Percentiles rank a stretch among this genome's conserved stretches.
phyloP scores from a whole-genome alignment of 2,329 filamentous ascomycete genomes.

The Aspergillus ochraceoroseus region DNA sequence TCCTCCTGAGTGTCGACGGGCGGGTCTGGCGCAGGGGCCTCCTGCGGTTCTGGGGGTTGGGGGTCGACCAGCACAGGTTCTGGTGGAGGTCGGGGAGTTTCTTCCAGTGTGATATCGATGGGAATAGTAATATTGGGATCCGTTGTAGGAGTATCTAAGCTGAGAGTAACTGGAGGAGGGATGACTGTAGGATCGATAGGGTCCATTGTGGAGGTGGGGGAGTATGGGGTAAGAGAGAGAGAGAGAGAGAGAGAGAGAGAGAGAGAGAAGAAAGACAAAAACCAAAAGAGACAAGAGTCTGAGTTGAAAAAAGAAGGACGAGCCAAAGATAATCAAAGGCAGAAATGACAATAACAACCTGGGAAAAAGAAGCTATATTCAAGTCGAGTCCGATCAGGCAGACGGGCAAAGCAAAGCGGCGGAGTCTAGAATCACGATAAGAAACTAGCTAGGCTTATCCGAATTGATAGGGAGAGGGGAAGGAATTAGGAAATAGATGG shows the following conservation, averaged over 20 bases:
- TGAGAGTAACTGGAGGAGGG: conserved; percentile 16
- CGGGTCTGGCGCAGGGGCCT: background rate
- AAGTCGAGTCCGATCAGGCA: conserved; percentile 12
- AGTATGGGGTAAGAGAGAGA: background rate
- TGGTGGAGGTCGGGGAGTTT: conserved; percentile 10
- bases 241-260: background rate
- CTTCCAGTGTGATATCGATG: conserved; percentile 11
- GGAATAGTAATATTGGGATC: conserved; percentile 7
- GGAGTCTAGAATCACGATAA: conserved; percentile 19
- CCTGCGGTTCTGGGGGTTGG: conserved; percentile 6
- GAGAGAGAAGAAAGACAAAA: background rate
- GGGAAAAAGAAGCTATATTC: background rate
- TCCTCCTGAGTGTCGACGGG: conserved; percentile 5
- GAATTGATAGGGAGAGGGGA: conserved; percentile 10
- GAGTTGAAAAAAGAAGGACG: background rate
- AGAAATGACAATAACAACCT: background rate
- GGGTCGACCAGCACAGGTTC: conserved; percentile 6
- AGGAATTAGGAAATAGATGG: conserved; percentile 11
- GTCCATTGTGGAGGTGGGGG: background rate
- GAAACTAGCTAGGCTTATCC: conserved; percentile 14
- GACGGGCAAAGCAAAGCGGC: conserved; percentile 7
- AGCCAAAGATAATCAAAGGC: background rate
- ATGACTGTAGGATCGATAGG: conserved; percentile 23
- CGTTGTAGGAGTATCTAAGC: conserved; percentile 5
- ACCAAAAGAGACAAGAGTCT: background rate